Base-by-base conservation (phyloP, 306 rosid species). In the Citrullus colocynthis region DNA sequence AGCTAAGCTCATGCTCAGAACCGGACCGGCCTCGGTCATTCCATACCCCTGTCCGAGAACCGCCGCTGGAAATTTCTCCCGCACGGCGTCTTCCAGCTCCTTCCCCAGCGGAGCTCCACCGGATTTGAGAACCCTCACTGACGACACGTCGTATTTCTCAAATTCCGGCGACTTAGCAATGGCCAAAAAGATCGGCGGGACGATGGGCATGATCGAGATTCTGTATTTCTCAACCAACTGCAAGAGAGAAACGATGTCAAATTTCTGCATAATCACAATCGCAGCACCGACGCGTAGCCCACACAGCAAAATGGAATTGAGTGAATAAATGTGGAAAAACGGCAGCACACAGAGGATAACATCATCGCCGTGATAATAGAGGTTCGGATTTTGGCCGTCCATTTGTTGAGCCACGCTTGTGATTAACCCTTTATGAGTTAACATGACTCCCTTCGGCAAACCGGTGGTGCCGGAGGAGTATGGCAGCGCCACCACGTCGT, bases 21-120 rank as follows among this genome's bases (percentile, higher is more conserved):
- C 91, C 24, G 97, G 93, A 2, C 98, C 97, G 2, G 89, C 98
- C 80, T 93, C 98, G 2, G 98, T 93, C 98, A 93, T 93, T 6
- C 98, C 98, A 28, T 91, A 91, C 4, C 98, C 98, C 91, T 93
- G 97, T 5, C 96, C 98, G 44, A 93, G 86, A 28, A 76, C 84
- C 30, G 91, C 96, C 10, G 79, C 75, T 0, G 98, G 97, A 76
- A 93, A 91, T 76, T 90, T 88, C 16, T 87, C 78, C 42, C 82
- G 77, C 21, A 93, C 78, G 0, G 87, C 44, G 30, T 93, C 84
- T 45, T 90, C 90, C 3, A 91, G 85, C 72, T 93, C 93, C 81
- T 90, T 90, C 3, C 96, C 92, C 6, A 93, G 83, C 0, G 98
- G 98, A 0, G 98, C 98, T 1, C 97, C 97, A 0, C 98, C 98